Base-by-base conservation (phyloP, 768 basidiomycete genomes). In the Strobilomyces confusus region DNA sequence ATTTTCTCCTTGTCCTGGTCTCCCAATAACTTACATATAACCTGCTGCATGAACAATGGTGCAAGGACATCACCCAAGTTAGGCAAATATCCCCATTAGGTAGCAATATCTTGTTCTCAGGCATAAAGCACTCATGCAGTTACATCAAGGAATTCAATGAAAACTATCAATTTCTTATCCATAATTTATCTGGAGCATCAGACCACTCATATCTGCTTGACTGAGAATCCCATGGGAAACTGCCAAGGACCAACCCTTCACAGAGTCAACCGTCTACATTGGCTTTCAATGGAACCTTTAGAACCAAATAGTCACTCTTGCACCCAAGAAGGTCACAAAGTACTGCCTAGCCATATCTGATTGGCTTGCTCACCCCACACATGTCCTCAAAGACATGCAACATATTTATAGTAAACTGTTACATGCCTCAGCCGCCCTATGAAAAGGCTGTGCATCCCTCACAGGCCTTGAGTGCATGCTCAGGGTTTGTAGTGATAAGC, bases 221-320 rank as follows among this genome's bases (percentile, higher is more conserved):
- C n/a, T 9, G 5, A 6, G 26, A 17, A 44, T 44, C 25, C 43
- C 43, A 15, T 44, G 26, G 43, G 43, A 44, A 19, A 44, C 26
- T 2, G 17, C 43, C 26, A 44, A 44, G 9, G 26, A 44, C 17
- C 25, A 44, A 11, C 43, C 43, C 6, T 44, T 44, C 25, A 2
- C 26, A 3, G 9, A 17, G 0, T 12, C 25, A 5, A 29, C 43
- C 1, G 11, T 44, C 1, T 44, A 44, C 30, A 63, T 63, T 9
- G 72, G 76, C 4, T 73, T 77, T 57, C n/a, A 58, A 29, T 77
- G 74, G 77, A 61, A 75, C 49, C 42, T 73, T 2, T 46, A 19
- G 1, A 0, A 14, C 9, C 34, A 54, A 12, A 48, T 55, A 0
- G 73, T 73, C 0, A 20, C 60, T 0, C 48, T 76, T 0, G 59